These are phyloP conservation scores for Aspergillus uvarum DNA, from an alignment of 2,329 filamentous ascomycete genomes.

Conservation along the genomic window DNA sequence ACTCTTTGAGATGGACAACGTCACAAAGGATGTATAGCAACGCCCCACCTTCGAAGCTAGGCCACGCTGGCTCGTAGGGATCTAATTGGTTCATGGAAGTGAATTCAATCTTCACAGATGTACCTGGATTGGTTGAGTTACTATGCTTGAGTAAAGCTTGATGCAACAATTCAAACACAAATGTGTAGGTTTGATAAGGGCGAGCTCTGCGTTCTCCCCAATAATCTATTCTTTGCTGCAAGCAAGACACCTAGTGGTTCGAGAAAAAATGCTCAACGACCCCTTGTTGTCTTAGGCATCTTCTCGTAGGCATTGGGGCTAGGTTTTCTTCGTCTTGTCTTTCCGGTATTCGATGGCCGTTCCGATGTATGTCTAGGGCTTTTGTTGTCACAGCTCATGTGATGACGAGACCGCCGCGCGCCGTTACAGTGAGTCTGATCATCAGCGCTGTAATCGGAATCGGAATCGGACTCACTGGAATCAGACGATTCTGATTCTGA, in stretches of 20 bases:
- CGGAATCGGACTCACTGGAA: conserved; percentile 56
- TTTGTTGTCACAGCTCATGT: neutral
- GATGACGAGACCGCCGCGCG: neutral
- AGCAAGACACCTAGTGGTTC: neutral
- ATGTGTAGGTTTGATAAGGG: neutral
- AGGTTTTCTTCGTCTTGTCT: conserved; percentile 35
- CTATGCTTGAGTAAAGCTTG: neutral
- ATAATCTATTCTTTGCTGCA: neutral
- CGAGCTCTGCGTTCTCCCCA: neutral
- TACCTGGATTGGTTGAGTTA: neutral
- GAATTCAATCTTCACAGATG: neutral
- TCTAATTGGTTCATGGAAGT: neutral
- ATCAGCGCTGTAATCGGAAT: conserved; percentile 40
- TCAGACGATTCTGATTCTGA: conserved; percentile 50
- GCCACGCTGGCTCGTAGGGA: neutral
- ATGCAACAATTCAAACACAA: neutral
- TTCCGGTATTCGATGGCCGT: conserved; percentile 12
- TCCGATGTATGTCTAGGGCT: conserved; percentile 3
- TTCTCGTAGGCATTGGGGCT: conserved; percentile 51
- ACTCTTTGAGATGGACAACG: too few relatives aligned
- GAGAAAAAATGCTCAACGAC: neutral
- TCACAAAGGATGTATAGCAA: too few relatives aligned
- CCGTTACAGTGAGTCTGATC: conserved; percentile 22
- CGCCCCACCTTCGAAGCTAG: too few relatives aligned
- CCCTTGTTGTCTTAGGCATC: conserved; percentile 38